Percentiles rank a stretch among this genome's conserved stretches.
These are phyloP conservation scores for Kingdonia uniflora DNA, from an alignment of 164 flowering plant species.

Conservation along the genomic window DNA sequence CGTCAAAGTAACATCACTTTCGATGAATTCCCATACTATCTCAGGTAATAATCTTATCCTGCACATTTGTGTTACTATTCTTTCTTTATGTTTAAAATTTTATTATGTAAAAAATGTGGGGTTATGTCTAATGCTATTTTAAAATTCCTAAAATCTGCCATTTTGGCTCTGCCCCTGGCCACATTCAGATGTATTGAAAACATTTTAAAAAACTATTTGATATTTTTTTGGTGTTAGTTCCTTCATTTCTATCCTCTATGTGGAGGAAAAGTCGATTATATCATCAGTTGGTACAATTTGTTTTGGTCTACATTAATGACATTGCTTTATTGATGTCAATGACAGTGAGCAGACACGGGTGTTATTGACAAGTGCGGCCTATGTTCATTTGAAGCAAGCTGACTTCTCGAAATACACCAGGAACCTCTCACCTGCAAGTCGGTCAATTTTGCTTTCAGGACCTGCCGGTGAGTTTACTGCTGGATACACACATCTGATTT, in stretches of 20 bases:
- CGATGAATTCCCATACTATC: slow-evolving; percentile 74
- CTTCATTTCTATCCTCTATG: too few relatives aligned
- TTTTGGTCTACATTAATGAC: too few relatives aligned
- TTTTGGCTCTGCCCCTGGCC: too few relatives aligned
- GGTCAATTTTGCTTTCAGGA: slow-evolving; percentile 85
- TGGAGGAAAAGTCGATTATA: too few relatives aligned
- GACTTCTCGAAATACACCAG: slow-evolving; percentile 74
- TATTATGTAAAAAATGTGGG: too few relatives aligned
- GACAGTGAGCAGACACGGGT: slow-evolving; percentile 85
- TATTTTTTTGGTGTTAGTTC: too few relatives aligned
- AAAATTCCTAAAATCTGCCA: too few relatives aligned
- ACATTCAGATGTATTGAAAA: too few relatives aligned
- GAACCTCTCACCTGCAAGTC: slow-evolving; percentile 90
- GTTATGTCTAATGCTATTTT: too few relatives aligned
- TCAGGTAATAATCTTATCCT: slow-evolving; percentile 56
- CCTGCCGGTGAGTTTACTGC: slow-evolving; percentile 73
- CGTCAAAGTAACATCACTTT: slow-evolving; percentile 64
- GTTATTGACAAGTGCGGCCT: slow-evolving; percentile 85
- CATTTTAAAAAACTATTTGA: too few relatives aligned
- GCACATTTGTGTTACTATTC: too few relatives aligned
- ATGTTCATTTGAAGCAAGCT: slow-evolving; percentile 75
- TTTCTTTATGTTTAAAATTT: background rate
- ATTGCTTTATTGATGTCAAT: slow-evolving; percentile 1
- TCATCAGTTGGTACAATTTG: too few relatives aligned
- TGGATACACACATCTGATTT: background rate